These are phyloP conservation scores for Naganishia sp. DNA, from an alignment of 1,284 basidiomycete species.

Conservation along the genomic window DNA sequence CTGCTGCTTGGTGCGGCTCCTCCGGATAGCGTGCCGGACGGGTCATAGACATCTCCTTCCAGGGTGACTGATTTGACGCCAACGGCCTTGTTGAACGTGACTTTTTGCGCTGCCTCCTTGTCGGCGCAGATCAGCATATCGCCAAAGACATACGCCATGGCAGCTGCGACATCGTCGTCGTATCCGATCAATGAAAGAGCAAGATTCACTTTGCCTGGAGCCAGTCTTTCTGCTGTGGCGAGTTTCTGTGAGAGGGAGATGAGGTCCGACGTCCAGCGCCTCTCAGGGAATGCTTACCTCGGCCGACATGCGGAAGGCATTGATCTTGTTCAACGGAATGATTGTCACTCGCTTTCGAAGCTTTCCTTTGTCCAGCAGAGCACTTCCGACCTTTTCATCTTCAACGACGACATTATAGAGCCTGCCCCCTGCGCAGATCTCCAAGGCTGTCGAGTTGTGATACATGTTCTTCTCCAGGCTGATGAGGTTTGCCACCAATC, in stretches of 20 bases:
- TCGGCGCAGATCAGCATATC: slow-evolving; percentile 91
- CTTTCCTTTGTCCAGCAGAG: slow-evolving; percentile 73
- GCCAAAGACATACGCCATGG: slow-evolving; percentile 93
- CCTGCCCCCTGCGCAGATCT: slow-evolving; percentile 86
- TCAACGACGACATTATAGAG: slow-evolving; percentile 95
- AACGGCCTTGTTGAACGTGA: slow-evolving; percentile 80
- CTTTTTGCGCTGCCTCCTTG: slow-evolving; percentile 79
- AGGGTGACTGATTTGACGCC: slow-evolving; percentile 84
- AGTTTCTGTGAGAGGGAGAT: slow-evolving; percentile 64
- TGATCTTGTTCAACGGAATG: slow-evolving; percentile 92
- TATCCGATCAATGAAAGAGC: slow-evolving; percentile 87
- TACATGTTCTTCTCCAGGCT: slow-evolving; percentile 70
- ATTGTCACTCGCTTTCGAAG: slow-evolving; percentile 90
- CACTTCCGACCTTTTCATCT: slow-evolving; percentile 83
- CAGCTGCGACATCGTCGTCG: slow-evolving; percentile 77
- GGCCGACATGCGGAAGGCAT: slow-evolving; percentile 65
- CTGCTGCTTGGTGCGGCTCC: slow-evolving; percentile 78
- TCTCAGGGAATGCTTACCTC: slow-evolving; percentile 57
- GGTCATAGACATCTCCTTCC: slow-evolving; percentile 95
- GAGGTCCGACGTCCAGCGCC: background rate
- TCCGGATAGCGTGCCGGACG: slow-evolving; percentile 89
- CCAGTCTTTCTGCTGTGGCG: slow-evolving; percentile 70
- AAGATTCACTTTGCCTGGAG: slow-evolving; percentile 77
- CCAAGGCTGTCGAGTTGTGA: slow-evolving; percentile 83
- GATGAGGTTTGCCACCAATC: slow-evolving; percentile 85